These are phyloP conservation scores for Penicillium sp. DNA, from an alignment of 2,329 filamentous ascomycete species.

Conservation along the genomic window DNA sequence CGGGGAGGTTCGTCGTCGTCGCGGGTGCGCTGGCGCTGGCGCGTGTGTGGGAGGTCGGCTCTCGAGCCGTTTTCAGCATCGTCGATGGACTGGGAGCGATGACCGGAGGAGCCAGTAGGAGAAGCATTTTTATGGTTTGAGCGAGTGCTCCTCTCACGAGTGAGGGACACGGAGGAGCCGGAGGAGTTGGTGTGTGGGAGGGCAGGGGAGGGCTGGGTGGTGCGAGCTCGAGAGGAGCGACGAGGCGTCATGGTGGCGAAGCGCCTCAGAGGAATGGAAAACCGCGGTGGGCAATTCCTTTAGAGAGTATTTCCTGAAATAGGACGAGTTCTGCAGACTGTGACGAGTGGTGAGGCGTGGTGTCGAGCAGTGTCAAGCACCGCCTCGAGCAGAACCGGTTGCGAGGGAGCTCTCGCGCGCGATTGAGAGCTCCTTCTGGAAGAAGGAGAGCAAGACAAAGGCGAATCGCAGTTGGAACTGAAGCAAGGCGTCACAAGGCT, in stretches of 20 bases:
- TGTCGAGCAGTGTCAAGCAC: conserved; percentile 12
- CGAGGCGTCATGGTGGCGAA: conserved; percentile 63
- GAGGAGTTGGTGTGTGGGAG: conserved; percentile 74
- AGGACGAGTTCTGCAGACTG: conserved; percentile 5
- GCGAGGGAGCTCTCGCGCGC: conserved; percentile 26
- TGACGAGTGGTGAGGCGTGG: conserved; percentile 10
- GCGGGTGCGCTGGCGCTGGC: conserved; percentile 73
- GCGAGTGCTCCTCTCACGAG: conserved; percentile 72
- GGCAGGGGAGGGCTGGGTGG: conserved; percentile 65
- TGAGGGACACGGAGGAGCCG: conserved; percentile 67
- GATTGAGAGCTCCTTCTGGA: conserved; percentile 22
- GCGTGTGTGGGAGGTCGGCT: conserved; percentile 67
- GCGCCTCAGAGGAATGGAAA: conserved; percentile 9
- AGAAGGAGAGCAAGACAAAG: conserved; percentile 28
- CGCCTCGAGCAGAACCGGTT: conserved; percentile 20
- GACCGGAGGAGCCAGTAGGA: conserved; percentile 69
- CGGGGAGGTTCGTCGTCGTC: conserved; percentile 57
- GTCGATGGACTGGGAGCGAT: conserved; percentile 52
- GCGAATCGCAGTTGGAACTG: conserved; percentile 25
- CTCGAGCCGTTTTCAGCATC: conserved; percentile 51
- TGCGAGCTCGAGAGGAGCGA: conserved; percentile 87
- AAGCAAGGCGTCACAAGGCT: conserved; percentile 31
- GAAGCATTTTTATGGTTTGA: conserved; percentile 70
- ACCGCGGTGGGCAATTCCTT: conserved; percentile 8
- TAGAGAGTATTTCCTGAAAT: conserved; percentile 5